Percentiles rank a stretch among this genome's conserved stretches.
phyloP scores from a whole-genome alignment of 2,329 filamentous ascomycete genomes.

The Zalaria sp. region DNA sequence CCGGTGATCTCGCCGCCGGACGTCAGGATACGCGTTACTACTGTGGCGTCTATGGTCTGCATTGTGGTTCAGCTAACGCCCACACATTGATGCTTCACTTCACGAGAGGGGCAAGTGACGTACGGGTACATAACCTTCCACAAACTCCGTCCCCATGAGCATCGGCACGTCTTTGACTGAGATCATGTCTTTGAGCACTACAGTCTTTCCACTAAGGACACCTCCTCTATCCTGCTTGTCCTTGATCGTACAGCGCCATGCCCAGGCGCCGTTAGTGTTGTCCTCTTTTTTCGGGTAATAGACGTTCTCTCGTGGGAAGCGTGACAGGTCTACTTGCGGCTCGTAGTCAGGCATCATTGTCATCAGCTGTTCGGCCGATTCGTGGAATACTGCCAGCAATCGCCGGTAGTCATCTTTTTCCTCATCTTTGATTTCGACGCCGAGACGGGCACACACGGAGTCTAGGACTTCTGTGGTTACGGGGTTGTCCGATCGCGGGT shows the following conservation, averaged over 20 bases:
- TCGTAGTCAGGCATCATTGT: conserved; percentile 17
- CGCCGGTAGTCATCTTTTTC: conserved; percentile 24
- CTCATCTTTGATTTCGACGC: conserved; percentile 18
- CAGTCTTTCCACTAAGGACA: conserved; percentile 18
- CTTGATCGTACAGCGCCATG: conserved; percentile 24
- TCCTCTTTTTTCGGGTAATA: conserved; percentile 18
- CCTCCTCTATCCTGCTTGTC: conserved; percentile 14
- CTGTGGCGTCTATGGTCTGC: conserved; percentile 27
- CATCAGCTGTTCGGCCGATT: conserved; percentile 23
- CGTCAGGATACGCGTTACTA: conserved; percentile 28
- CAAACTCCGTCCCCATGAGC: conserved; percentile 25
- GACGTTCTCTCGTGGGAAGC: conserved; percentile 22
- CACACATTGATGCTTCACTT: too few relatives aligned
- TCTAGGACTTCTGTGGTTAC: conserved; percentile 20
- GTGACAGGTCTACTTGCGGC: conserved; percentile 16
- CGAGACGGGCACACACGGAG: conserved; percentile 17
- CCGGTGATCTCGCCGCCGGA: conserved; percentile 28
- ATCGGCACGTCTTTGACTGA: conserved; percentile 29
- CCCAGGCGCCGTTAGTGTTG: conserved; percentile 29
- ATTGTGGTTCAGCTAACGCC: conserved; percentile 13
- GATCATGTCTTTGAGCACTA: conserved; percentile 36
- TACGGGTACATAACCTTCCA: conserved; percentile 20
- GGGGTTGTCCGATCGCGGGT: conserved; percentile 17
- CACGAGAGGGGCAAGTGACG: too few relatives aligned
- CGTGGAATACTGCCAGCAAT: conserved; percentile 25